Base-by-base conservation (phyloP, 768 basidiomycete species). In the Boletus vinaceobasis region DNA sequence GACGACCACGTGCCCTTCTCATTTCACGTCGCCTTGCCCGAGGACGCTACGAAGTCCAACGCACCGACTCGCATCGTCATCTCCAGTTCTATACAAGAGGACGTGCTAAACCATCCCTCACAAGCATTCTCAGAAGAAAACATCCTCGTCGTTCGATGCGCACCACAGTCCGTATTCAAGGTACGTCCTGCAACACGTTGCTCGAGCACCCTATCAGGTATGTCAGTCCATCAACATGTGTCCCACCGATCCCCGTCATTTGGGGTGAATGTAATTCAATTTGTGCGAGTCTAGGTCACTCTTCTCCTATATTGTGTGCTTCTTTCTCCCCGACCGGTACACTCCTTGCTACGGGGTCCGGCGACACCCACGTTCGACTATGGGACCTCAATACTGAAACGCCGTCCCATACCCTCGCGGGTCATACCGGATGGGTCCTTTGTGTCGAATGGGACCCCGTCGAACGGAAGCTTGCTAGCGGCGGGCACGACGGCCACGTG, bases 361-460 rank as follows among this genome's bases (percentile, higher is more conserved):
- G 95, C 2, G 97, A 98, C 66, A 92, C 90, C 27, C 90, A 87
- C 53, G 93, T 88, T 13, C 83, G 97, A 4, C 73, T 99, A 23
- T 98, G 97, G 97, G 88, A 98, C 71, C 81, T 98, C 46, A 82
- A 88, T 64, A 96, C 90, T 0, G 97, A 98, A 70, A 88, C 85
- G 7, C 96, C 97, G 1, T 91, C 90, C 38, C 88, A 91, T 66
- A 87, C 86, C 14, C 78, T 98, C 17, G 73, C 80, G 0, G 97
- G 97, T 0, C 97, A 99, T 66, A 85, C 85, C 60, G 95, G 94
- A 1, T 98, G 95, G 96, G 93, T 99, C 2, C 79, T 98, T 2
- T 98, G 93, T 62, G 90, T 94, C 5, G 97, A 98, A 65, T 99
- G 96, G 95, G 94, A 98, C 64, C 90, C 90, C 0, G 80, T 90